Base-by-base conservation (phyloP, 805 yeast species). In the Yamadazyma kitorensis region DNA sequence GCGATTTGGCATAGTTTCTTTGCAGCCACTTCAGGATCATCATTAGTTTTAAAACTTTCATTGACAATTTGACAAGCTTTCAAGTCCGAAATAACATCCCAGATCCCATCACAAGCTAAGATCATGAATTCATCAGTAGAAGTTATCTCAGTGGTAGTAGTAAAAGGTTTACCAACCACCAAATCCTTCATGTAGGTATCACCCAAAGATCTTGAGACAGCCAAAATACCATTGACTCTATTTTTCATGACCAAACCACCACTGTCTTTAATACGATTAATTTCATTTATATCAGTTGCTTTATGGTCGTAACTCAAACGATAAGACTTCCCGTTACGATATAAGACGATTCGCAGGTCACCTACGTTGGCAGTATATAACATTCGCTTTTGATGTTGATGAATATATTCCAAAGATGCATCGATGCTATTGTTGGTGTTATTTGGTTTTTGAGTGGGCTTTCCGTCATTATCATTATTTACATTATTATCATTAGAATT, bases 281-380 rank as follows among this genome's bases (percentile, higher is more conserved):
- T 76, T 56, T 91, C 98, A 48, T 78, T 64, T 6, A 63, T 57
- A 57, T 91, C 98, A 2, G 86, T 74, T 2, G 96, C 96, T 55
- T 91, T 89, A 59, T 91, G 98, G 54, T 91, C 98, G 55, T 91
- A 91, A 0, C 95, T 78, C 26, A 91, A 66, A 34, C 98, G 67
- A 41, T 78, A 71, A 2, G 96, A 88, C 40, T 69, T 66, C 1
- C 89, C 87, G n/a, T 67, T 64, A 34, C 96, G 75, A 47, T 76
- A 81, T 29, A 91, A 64, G 2, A 93, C 86, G 11, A 88, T 74
- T 41, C 98, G 72, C 41, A 93, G 79, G 58, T 93, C 98, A 3
- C 98, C 98, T 4, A 86, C 98, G 53, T 93, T 91, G 6, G 96
- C 95, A 0, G 96, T 88, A 50, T 87, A 88, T 24, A 91, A 68